Conservation (phyloP, 495 filamentous ascomycete genomes). For the Friedmanniomyces simplex region DNA sequence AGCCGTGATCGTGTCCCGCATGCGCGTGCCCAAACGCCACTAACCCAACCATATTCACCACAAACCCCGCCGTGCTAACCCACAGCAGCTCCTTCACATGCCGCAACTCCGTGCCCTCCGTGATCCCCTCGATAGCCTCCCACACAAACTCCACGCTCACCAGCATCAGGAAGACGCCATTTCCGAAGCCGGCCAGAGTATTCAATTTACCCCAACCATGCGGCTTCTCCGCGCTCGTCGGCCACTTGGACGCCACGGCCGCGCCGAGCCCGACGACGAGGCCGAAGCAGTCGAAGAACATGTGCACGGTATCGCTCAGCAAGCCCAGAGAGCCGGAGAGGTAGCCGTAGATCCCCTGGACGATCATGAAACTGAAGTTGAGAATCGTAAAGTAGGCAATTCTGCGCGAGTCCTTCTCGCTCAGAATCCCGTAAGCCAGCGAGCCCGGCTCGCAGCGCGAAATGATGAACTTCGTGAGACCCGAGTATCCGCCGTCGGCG, state of each 20-base stretch:
- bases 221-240: slow-evolving; percentile 73
- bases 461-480: slow-evolving; percentile 56
- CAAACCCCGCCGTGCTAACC: slow-evolving; percentile 72
- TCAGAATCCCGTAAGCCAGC: slow-evolving; percentile 70
- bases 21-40: slow-evolving; percentile 69
- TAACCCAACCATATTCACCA: slow-evolving; percentile 88
- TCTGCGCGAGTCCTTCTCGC: slow-evolving; percentile 84
- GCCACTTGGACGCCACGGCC: slow-evolving; percentile 97
- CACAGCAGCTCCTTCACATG: slow-evolving; percentile 76
- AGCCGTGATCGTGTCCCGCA: slow-evolving; percentile 44
- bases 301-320: slow-evolving; percentile 95
- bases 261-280: slow-evolving; percentile 84
- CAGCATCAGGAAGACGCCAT: slow-evolving; percentile 91
- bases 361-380: slow-evolving; percentile 90
- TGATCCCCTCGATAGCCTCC: slow-evolving; percentile 79
- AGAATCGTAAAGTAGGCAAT: slow-evolving; percentile 99
- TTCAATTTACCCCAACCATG: slow-evolving; percentile 97
- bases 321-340: slow-evolving; percentile 85
- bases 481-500: slow-evolving; percentile 39
- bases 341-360: slow-evolving; percentile 90
- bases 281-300: slow-evolving; percentile 98
- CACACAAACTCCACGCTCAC: slow-evolving; percentile 96
- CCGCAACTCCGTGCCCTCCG: slow-evolving; percentile 69
- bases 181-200: slow-evolving; percentile 90
- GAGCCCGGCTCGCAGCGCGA: slow-evolving; percentile 57